Evolutionary conservation across 305 asterid genomes (phyloP).

Genomic region (Lippia alba): DNA sequence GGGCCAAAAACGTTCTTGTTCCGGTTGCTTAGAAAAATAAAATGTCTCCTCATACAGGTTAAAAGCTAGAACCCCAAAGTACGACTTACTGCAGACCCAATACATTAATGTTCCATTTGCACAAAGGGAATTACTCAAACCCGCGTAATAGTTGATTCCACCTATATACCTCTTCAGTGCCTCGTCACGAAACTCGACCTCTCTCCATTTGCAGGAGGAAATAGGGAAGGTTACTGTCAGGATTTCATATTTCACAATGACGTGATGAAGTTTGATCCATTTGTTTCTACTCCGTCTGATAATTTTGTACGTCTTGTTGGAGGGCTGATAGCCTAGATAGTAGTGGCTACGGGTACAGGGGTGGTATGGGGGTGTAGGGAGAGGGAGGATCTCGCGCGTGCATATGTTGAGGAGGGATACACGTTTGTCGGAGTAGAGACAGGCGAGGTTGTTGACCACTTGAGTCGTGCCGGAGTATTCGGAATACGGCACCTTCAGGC

Average conservation of each 20-base stretch:
- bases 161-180: too few relatives aligned
- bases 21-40: too few relatives aligned
- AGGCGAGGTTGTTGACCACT: not conserved
- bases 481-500: not conserved
- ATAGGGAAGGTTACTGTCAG: not conserved
- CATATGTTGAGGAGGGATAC: not conserved
- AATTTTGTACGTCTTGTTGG: not conserved
- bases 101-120: too few relatives aligned
- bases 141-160: too few relatives aligned
- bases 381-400: not conserved
- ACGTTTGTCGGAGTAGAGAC: not conserved
- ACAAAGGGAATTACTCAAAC: too few relatives aligned
- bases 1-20: too few relatives aligned
- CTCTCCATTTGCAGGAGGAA: too few relatives aligned
- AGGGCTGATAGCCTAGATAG: not conserved
- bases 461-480: not conserved
- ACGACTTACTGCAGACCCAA: too few relatives aligned
- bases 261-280: too few relatives aligned
- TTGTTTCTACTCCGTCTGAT: not conserved
- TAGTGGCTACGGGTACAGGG: not conserved
- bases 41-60: too few relatives aligned
- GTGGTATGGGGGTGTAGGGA: not conserved
- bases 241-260: not conserved
- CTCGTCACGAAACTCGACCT: too few relatives aligned
- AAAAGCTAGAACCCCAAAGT: too few relatives aligned